Conservation (phyloP, 2,329 filamentous ascomycete genomes). For the Elsinoe perseae region DNA sequence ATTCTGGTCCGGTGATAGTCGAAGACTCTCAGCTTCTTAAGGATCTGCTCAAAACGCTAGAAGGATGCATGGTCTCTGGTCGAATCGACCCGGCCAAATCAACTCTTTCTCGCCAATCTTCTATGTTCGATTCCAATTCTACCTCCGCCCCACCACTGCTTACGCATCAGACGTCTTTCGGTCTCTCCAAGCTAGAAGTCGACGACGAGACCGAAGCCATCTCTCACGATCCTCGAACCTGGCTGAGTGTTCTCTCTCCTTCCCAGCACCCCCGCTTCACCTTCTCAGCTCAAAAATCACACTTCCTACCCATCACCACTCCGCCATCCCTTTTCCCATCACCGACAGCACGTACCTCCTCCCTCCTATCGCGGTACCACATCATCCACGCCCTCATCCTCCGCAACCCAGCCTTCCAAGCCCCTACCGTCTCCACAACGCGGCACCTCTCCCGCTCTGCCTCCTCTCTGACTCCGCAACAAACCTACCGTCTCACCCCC, state of each 20-base stretch:
- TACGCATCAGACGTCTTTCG: constrained; percentile 49
- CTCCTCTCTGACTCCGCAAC: constrained; percentile 48
- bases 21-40: constrained; percentile 68
- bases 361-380: constrained; percentile 87
- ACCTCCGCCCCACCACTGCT: constrained; percentile 14
- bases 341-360: constrained; percentile 70
- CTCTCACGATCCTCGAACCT: constrained; percentile 63
- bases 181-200: constrained; percentile 42
- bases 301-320: constrained; percentile 62
- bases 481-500: constrained; percentile 79
- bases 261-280: constrained; percentile 75
- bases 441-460: constrained; percentile 51
- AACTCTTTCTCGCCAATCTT: constrained; percentile 56
- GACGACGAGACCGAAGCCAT: constrained; percentile 54
- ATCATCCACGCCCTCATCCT: constrained; percentile 86
- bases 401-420: constrained; percentile 88
- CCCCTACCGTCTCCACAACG: constrained; percentile 59
- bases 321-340: constrained; percentile 53
- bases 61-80: constrained; percentile 85
- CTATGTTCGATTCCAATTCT: constrained; percentile 37
- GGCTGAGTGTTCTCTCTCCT: constrained; percentile 75
- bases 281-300: constrained; percentile 75
- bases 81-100: constrained; percentile 49
- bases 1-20: constrained; percentile 82
- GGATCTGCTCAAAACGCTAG: constrained; percentile 72